Base-by-base conservation (phyloP, 2,329 filamentous ascomycete species). In the Tolypocladium cylindrosporum region DNA sequence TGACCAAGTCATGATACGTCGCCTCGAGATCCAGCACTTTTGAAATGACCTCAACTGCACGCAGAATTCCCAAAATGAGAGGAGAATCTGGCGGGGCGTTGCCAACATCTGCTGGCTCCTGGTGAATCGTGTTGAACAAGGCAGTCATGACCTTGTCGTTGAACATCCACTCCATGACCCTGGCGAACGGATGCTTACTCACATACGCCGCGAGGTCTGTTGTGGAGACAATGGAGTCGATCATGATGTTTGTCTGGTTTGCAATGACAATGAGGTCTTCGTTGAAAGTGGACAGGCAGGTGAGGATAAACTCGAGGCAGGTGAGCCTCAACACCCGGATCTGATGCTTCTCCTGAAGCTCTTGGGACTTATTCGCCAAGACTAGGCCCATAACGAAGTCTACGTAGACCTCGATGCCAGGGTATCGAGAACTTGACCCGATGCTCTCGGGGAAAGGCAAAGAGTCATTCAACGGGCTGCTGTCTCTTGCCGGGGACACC, bases 161-260 rank as follows among this genome's bases (percentile, higher is more conserved):
- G 72, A 96, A 96, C 73, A 99, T 84, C 91, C 94, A 97, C 69
- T 99, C 94, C 89, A 97, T 97, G 19, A 96, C 87, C 59, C 95
- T 85, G 3, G 90, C 86, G 67, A 97, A 99, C 0, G 95, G 93
- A 73, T 99, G 95, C 56, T 96, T 81, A 31, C 86, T 84, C 59
- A 94, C 85, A 69, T 99, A 99, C 7, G 83, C 81, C 55, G 86
- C 84, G 5, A 97, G 77, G 58, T 89, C 89, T 3, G 87, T 88
- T 4, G 90, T 81, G 48, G 81, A 81, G 62, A 96, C 90, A 19
- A 88, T 83, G 11, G 81, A 75, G 69, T 97, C 91, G 19, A 96
- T 85, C 34, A 83, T 77, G 37, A 95, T 79, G 60, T 82, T 88
- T 2, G 90, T 89, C 67, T 88, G 83, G 69, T 91, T 95, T 43